phyloP scores from a whole-genome alignment of 768 basidiomycete genomes.

The Psilocybe tampanensis region DNA sequence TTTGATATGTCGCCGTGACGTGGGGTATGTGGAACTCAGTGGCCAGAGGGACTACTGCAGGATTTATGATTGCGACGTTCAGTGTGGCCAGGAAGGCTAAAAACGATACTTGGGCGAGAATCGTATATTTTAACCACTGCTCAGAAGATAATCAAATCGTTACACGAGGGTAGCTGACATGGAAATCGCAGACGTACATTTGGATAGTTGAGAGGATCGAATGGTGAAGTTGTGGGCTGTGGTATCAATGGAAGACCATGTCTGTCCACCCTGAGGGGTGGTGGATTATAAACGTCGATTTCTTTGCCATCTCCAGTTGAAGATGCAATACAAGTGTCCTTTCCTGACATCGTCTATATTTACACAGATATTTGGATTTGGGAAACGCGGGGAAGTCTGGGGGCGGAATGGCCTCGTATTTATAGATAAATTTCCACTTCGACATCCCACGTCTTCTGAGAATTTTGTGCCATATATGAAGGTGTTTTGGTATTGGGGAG shows the following conservation, averaged over 20 bases:
- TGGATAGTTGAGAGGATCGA: slow-evolving; percentile 46
- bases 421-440: not conserved
- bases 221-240: slow-evolving; percentile 40
- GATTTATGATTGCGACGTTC: slow-evolving; percentile 40
- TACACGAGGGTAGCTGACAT: not conserved
- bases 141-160: not conserved
- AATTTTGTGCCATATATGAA: not conserved
- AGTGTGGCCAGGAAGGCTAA: slow-evolving; percentile 39
- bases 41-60: slow-evolving; percentile 39
- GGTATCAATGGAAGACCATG: slow-evolving; percentile 43
- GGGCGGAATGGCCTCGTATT: not conserved
- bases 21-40: slow-evolving; percentile 36
- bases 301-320: not conserved
- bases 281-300: not conserved
- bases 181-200: slow-evolving; percentile 27
- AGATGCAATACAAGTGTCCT: not conserved
- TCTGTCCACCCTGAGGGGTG: slow-evolving; percentile 32
- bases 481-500: not conserved
- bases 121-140: slow-evolving; percentile 38
- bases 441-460: not conserved
- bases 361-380: no score
- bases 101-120: slow-evolving; percentile 33
- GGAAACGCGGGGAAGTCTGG: not conserved
- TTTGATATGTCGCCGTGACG: slow-evolving; percentile 43
- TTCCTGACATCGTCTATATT: not conserved